Evolutionary conservation across 148 eudicot genomes (phyloP), one percentile per base, ranked within the genome.

Genomic region (Silene latifolia): DNA sequence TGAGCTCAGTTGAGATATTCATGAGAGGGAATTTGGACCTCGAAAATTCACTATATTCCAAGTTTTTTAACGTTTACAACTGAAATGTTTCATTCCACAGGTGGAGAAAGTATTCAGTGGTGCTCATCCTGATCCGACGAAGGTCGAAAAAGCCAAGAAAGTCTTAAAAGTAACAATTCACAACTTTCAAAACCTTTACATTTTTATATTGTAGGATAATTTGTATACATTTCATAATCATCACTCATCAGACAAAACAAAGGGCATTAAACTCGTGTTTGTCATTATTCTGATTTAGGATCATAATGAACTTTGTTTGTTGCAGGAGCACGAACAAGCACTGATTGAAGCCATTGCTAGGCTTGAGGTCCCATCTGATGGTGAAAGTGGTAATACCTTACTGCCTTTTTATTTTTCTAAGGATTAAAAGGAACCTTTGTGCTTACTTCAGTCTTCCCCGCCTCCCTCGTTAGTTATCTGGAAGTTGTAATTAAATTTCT

Each of bases 321-420:
- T 62, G 72, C 88, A 92, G 97, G 97, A 92, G 54, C 97, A 92
- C 60, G 97, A 92, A 72, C 87, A 87, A 78, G 86, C 95, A 67
- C 81, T 92, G 69, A 85, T 86, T 19, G 88, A 90, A 61, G 97
- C 95, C 44, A 90, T 92, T 86, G 87, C 91, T 61, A 88, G 84
- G 83, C 86, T 92, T 71, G 95, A 83, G 82, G 90, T 79, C 67
- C 86, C 91, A 58, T 92, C 95, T 82, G 93, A 88, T 76, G 88
- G 91, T 71, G 95, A 92, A 82, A 87, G 91, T 79, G 91, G 97
- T 92, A 90, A 86, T 78, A 60, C 73, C 69, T 85, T 74, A 85
- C 67, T 80, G 74, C 59, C 78, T 85, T 72, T 67, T 72, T 67
- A 29, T 74, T n/a, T 76, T 72, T 78, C 76, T 78, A 60, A 68